Base-by-base conservation (phyloP, 2,329 filamentous ascomycete genomes). In the Pyricularia grisea region DNA sequence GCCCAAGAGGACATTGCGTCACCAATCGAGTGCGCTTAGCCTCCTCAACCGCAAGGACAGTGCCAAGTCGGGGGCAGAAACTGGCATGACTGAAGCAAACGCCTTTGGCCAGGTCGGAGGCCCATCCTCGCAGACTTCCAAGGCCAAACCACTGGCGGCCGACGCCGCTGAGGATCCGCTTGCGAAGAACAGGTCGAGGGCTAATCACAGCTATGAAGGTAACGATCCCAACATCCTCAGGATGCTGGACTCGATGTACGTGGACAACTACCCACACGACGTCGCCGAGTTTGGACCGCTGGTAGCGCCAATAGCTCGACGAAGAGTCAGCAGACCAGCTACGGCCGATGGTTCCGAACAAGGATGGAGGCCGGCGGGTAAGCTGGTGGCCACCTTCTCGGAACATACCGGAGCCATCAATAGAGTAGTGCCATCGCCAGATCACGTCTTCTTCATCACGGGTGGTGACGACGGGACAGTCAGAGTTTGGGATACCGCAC, bases 371-470 rank as follows among this genome's bases (percentile, higher is more conserved):
- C 95, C 95, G 0, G 87, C 89, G 68, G 94, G 95, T 1, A 90
- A 88, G 67, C 84, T 98, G 10, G 90, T 98, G 25, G 93, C 94
- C 1, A 92, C 92, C 0, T 93, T 98, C 75, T 88, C 92, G 1
- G 95, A 99, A 77, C 95, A 99, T 76, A 89, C 85, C 31, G 92
- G 88, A 0, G 87, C 92, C 9, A 88, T 98, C 72, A 97, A 91
- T 75, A 88, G 94, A 11, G 87, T 98, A 12, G 83, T 91, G 2
- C 87, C 93, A 9, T 90, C 95, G 1, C 93, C 94, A 0, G 95
- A 99, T 75, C 94, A 99, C 77, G 82, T 90, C 4, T 99, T 99
- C 80, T 99, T 99, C 78, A 85, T 97, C 69, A 98, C 95, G 0
- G 94, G 90, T 7, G 94, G 94, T 11, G 92, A 97, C 74, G 95